phyloP scores from a whole-genome alignment of 192 early-diverging fungal genomes.

The Coemansia sp. region DNA sequence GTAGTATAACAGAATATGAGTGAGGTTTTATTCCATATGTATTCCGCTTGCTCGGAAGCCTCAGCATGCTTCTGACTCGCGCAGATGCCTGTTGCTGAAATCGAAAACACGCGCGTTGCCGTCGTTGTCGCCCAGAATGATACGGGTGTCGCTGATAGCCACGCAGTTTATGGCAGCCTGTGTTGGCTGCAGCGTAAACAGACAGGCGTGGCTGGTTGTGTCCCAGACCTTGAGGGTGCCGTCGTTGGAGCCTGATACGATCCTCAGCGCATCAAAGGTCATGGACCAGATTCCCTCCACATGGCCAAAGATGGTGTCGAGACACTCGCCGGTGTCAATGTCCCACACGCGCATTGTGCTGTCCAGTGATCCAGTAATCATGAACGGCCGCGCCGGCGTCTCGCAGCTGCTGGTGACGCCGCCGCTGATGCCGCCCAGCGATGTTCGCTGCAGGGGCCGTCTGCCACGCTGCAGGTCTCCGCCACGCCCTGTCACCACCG shows the following conservation, averaged over 20 bases:
- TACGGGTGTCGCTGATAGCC: conserved; percentile 81
- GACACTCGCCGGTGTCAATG: conserved; percentile 71
- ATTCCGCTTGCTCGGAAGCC: too few species aligned
- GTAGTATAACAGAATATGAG: conserved; percentile 2
- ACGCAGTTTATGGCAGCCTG: conserved; percentile 77
- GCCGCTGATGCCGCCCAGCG: neutral
- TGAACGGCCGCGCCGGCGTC: conserved; percentile 36
- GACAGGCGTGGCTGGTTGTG: conserved; percentile 65
- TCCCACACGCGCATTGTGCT: conserved; percentile 93
- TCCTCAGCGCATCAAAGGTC: conserved; percentile 74
- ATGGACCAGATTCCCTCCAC: conserved; percentile 79
- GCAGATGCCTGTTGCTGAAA: conserved; percentile 56
- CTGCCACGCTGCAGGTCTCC: neutral
- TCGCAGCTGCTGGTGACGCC: conserved; percentile 1
- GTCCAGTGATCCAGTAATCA: conserved; percentile 86
- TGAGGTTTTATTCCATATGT: too few species aligned
- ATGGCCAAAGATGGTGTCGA: conserved; percentile 79
- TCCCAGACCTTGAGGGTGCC: conserved; percentile 77
- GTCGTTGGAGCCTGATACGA: conserved; percentile 70
- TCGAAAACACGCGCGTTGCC: conserved; percentile 81
- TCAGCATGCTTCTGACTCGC: neutral
- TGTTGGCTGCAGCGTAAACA: conserved; percentile 67
- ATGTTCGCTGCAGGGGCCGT: neutral
- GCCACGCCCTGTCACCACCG: conserved; percentile 11
- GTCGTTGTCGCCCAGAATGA: conserved; percentile 85